Evolutionary conservation across 257 asterid genomes (phyloP), one percentile per base, ranked within the genome.

Genomic region (Henckelia pumila): DNA sequence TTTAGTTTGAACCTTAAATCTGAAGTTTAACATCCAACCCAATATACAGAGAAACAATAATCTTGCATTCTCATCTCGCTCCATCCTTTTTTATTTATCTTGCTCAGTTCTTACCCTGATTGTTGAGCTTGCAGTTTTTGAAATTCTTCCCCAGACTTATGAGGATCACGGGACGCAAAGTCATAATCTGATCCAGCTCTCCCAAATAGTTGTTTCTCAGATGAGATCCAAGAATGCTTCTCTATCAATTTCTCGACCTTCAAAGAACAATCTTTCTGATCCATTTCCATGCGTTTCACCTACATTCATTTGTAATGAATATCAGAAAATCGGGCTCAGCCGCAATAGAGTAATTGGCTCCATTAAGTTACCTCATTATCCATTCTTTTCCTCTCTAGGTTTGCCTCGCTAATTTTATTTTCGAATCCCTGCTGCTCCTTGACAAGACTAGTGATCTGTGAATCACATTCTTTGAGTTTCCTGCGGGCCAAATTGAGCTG

Each of bases 161-260:
- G 84, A 66, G 97, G 85, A 82, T 94, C 86, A 69, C 87, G 77
- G 49, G 96, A 83, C 68, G 83, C 81, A 78, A 94, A 94, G 82
- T 94, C 99, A 72, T 94, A 94, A 75, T 94, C 97, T 68, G 96
- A 88, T 70, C 99, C 96, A 62, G 65, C 79, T 79, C 83, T 87
- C 61, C 99, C 97, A 75, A 94, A 94, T 22, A 86, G 91, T 72
- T 94, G 97, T 77, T 94, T 94, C 87, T 88, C 99, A 37, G 99
- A 82, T 68, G 90, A 71, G 71, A 94, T 84, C 97, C 99, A 94
- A 29, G 96, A 80, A 81, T 91, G 88, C 76, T 88, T 94, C 73
- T 91, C 99, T 72, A 88, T 66, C 81, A 94, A 77, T 76, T 84
- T 91, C 71, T 94, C 96, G 64, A 94, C 97, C 75, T 76, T 94